Conservation (phyloP, 805 yeast genomes). For the Lachancea sp. region DNA sequence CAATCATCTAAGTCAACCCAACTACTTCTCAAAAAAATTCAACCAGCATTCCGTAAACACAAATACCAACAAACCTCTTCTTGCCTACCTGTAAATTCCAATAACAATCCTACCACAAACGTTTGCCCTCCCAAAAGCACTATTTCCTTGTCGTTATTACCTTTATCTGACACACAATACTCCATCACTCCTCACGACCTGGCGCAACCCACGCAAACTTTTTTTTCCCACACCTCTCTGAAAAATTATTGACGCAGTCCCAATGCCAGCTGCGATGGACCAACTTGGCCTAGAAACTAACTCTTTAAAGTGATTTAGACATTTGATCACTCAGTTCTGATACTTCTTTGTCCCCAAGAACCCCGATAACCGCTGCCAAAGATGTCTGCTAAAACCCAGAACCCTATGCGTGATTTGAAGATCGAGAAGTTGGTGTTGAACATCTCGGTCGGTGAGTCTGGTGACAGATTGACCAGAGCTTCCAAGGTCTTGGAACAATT, state of each 20-base stretch:
- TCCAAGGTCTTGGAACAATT: slow-evolving; percentile 99
- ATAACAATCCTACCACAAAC: no score
- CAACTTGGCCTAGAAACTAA: neutral
- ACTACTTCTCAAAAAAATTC: no score
- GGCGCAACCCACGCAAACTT: slow-evolving; percentile 3
- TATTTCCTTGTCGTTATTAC: neutral
- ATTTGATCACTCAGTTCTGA: no score
- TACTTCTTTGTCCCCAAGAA: neutral
- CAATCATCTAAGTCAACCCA: no score
- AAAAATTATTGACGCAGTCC: slow-evolving; percentile 1
- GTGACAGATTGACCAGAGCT: slow-evolving; percentile 99
- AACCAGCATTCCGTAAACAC: no score
- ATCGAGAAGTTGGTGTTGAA: slow-evolving; percentile 99
- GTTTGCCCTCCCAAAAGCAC: no score
- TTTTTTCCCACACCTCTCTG: neutral
- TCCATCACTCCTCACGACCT: neutral
- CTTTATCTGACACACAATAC: neutral
- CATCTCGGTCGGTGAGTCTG: slow-evolving; percentile 99
- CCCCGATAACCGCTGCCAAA: slow-evolving; percentile 16
- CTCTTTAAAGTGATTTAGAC: neutral
- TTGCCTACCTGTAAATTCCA: no score
- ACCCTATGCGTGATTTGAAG: slow-evolving; percentile 98
- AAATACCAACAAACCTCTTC: no score
- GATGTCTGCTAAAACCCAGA: slow-evolving; percentile 60
- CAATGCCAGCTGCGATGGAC: neutral